phyloP scores from a whole-genome alignment of 2,329 filamentous ascomycete genomes.

The Colletotrichum truncatum region DNA sequence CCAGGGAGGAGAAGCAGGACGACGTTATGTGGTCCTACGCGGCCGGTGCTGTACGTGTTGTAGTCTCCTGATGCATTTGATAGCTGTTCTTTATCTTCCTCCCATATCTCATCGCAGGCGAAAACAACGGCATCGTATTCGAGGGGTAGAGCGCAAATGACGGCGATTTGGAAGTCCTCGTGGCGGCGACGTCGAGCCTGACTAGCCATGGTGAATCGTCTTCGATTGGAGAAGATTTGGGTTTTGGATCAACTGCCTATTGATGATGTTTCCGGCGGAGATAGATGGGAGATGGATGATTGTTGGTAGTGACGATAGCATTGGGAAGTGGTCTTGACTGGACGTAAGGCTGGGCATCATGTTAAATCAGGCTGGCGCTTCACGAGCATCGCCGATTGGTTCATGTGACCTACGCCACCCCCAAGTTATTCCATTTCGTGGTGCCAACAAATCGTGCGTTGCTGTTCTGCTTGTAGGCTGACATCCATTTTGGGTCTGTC shows the following conservation, averaged over 20 bases:
- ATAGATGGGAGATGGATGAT: not conserved
- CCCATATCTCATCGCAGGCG: slow-evolving; percentile 39
- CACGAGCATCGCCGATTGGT: not conserved
- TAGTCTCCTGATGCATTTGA: slow-evolving; percentile 35
- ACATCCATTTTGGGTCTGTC: too few species aligned
- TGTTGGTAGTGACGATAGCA: not conserved
- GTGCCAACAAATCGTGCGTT: not conserved
- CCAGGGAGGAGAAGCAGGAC: slow-evolving; percentile 39
- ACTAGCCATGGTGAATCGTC: not conserved
- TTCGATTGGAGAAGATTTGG: too few species aligned
- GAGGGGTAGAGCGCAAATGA: slow-evolving; percentile 38
- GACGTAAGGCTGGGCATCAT: not conserved
- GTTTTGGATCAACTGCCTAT: not conserved
- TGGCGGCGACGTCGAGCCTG: not conserved
- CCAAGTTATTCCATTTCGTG: not conserved
- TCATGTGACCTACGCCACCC: not conserved
- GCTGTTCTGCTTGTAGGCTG: not conserved
- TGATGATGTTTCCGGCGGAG: not conserved
- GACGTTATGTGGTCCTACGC: slow-evolving; percentile 35
- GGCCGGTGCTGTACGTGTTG: slow-evolving; percentile 40
- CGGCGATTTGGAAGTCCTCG: slow-evolving; percentile 34
- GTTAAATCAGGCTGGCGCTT: not conserved
- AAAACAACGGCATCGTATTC: slow-evolving; percentile 36
- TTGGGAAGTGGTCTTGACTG: not conserved
- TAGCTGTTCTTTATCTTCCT: slow-evolving; percentile 32